Conservation (phyloP, 257 asterid species). For the Capsicum rhomboideum region DNA sequence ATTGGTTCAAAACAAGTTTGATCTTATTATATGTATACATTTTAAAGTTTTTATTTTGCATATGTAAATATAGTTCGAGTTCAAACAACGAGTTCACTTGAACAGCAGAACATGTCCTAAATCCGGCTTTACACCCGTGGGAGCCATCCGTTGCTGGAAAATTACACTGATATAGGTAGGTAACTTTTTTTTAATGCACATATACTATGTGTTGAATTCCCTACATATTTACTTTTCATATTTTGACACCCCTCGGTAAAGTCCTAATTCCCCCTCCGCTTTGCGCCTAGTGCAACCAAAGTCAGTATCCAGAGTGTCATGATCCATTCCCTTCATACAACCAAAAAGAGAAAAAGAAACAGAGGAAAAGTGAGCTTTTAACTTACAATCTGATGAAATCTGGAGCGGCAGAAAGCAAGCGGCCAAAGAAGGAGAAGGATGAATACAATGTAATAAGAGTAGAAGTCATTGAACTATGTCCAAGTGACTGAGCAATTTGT, state of each 20-base stretch:
- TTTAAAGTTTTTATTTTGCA: not conserved
- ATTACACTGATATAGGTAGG: too few species aligned
- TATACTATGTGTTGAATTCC: too few species aligned
- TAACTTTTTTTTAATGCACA: too few species aligned
- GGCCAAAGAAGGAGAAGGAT: slow-evolving; percentile 89
- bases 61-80: not conserved
- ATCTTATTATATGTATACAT: not conserved
- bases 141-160: too few species aligned
- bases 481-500: slow-evolving; percentile 82
- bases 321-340: not conserved
- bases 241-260: not conserved
- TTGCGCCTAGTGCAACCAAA: not conserved
- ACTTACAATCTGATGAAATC: slow-evolving; percentile 68
- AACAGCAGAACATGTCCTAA: not conserved
- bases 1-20: not conserved
- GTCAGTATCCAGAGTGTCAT: not conserved
- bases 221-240: too few species aligned
- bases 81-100: not conserved
- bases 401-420: slow-evolving; percentile 84
- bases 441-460: slow-evolving; percentile 66
- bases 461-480: slow-evolving; percentile 44
- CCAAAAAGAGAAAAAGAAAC: not conserved
- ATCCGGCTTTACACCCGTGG: not conserved
- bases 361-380: not conserved
- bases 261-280: not conserved